Conservation (phyloP, 2,329 filamentous ascomycete genomes). For the Chaetoscypha palmicola region DNA sequence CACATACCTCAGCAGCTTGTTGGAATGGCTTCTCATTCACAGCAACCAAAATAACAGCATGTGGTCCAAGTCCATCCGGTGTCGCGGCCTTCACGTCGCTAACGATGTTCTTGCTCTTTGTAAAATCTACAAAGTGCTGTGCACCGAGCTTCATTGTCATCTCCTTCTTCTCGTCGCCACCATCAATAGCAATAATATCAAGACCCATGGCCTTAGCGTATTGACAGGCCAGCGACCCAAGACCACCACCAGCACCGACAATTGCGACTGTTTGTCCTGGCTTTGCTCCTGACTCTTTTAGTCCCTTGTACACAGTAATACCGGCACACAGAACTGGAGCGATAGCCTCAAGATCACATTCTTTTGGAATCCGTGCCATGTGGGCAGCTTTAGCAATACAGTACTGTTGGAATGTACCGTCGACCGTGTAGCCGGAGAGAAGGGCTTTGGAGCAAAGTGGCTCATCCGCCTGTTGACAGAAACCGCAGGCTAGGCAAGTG, state of each 20-base stretch:
- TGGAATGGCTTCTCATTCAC: constrained; percentile 91
- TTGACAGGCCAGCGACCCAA: constrained; percentile 74
- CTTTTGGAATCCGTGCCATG: constrained; percentile 74
- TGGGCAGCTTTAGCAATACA: constrained; percentile 79
- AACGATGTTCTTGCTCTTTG: constrained; percentile 67
- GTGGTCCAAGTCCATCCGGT: constrained; percentile 72
- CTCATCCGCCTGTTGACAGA: constrained; percentile 76
- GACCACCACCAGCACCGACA: constrained; percentile 78
- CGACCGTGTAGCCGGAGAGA: constrained; percentile 86
- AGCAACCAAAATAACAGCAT: constrained; percentile 81
- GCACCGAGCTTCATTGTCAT: constrained; percentile 67
- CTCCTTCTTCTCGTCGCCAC: constrained; percentile 70
- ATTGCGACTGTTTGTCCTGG: constrained; percentile 77
- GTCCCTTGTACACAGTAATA: constrained; percentile 84
- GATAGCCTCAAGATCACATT: constrained; percentile 66
- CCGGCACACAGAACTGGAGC: constrained; percentile 78
- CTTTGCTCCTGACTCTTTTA: constrained; percentile 72
- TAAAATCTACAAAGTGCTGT: constrained; percentile 72
- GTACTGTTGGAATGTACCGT: constrained; percentile 92
- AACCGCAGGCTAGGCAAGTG: constrained; percentile 74
- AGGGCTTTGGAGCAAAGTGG: constrained; percentile 69
- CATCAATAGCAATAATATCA: constrained; percentile 72
- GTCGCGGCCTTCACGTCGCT: constrained; percentile 78
- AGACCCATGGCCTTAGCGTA: constrained; percentile 90
- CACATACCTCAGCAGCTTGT: constrained; percentile 59